Evolutionary conservation across 2,329 filamentous ascomycete species (phyloP).

Genomic region (Aspergillus neotritici): DNA sequence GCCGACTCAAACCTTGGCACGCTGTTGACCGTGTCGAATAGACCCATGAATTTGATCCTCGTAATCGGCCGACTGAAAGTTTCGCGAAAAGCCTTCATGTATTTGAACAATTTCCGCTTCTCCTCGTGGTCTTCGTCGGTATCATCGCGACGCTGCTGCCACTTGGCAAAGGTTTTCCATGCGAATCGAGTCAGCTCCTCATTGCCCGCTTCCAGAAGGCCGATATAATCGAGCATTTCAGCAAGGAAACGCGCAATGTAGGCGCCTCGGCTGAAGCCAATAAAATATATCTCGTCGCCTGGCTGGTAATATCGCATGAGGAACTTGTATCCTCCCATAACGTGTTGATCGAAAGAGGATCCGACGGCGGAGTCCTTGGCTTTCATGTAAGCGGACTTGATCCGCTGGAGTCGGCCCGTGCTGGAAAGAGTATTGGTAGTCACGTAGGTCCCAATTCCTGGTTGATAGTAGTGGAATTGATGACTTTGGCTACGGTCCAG

Average conservation of each 20-base stretch:
- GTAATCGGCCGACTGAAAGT: constrained; percentile 71
- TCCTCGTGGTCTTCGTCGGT: constrained; percentile 21
- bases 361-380: constrained; percentile 66
- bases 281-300: constrained; percentile 60
- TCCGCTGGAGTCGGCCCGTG: constrained; percentile 36
- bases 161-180: constrained; percentile 55
- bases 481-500: constrained; percentile 36
- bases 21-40: constrained; percentile 78
- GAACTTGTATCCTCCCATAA: constrained; percentile 76
- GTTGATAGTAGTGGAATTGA: constrained; percentile 41
- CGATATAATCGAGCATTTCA: constrained; percentile 80
- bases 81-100: constrained; percentile 73
- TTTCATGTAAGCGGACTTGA: constrained; percentile 48
- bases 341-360: constrained; percentile 74
- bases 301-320: constrained; percentile 67
- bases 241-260: constrained; percentile 71
- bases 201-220: constrained; percentile 72
- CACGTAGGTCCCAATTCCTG: constrained; percentile 43
- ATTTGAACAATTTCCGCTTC: constrained; percentile 56
- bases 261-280: constrained; percentile 67
- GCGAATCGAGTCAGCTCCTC: constrained; percentile 80
- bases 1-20: constrained; percentile 69
- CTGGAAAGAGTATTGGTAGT: constrained; percentile 29
- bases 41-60: constrained; percentile 66
- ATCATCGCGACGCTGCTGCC: constrained; percentile 32